Evolutionary conservation across 2,329 filamentous ascomycete species (phyloP).

Genomic region (Botrytis sinoallii): DNA sequence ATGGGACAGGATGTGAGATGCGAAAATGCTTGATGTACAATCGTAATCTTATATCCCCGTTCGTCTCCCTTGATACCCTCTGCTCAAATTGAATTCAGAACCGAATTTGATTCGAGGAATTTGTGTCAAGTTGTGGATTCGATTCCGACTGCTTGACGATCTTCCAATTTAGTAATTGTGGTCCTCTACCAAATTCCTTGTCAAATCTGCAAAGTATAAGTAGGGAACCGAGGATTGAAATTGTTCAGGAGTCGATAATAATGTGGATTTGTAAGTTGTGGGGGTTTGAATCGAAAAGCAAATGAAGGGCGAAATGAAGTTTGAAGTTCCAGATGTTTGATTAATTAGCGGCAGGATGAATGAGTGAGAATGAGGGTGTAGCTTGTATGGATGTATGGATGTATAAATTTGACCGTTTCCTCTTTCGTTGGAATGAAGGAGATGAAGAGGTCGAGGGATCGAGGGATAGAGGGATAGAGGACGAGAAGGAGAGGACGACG

Average conservation of each 20-base stretch:
- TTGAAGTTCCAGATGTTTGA: background rate
- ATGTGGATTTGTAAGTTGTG: background rate
- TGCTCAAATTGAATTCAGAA: background rate
- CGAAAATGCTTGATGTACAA: slow-evolving; percentile 12
- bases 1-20: background rate
- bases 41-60: slow-evolving; percentile 7
- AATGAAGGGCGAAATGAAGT: background rate
- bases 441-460: background rate
- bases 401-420: background rate
- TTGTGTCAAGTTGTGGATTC: slow-evolving; percentile 6
- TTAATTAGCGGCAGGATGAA: background rate
- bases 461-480: background rate
- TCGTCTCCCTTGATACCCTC: slow-evolving; percentile 10
- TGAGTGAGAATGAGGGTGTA: background rate
- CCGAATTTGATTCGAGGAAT: slow-evolving; percentile 14
- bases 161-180: slow-evolving; percentile 14
- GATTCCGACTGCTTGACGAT: slow-evolving; percentile 11
- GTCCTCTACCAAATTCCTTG: slow-evolving; percentile 6
- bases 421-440: background rate
- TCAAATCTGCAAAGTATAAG: background rate
- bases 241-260: slow-evolving; percentile 9
- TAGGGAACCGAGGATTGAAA: background rate
- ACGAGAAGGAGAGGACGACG: background rate
- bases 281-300: background rate
- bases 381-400: background rate